Evolutionary conservation across 768 basidiomycete species (phyloP).

Genomic region (Mycena kentingensis): DNA sequence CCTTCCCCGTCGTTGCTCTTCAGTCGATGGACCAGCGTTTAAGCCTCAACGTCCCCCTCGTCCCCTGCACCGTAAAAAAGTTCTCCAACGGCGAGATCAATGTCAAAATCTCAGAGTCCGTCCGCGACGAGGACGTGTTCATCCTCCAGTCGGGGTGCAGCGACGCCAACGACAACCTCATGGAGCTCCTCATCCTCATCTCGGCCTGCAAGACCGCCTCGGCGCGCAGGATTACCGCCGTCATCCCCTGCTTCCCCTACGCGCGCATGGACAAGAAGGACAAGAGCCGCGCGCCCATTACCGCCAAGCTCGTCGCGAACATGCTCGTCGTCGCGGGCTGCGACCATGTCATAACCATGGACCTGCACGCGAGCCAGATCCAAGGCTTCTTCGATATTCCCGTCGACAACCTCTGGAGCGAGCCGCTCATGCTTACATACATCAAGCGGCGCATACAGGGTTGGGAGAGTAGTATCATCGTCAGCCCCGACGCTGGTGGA

Average conservation of each 20-base stretch:
- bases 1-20: conserved; percentile 41
- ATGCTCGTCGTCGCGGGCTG: conserved; percentile 97
- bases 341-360: conserved; percentile 99
- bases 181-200: conserved; percentile 98
- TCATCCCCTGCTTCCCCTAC: conserved; percentile 98
- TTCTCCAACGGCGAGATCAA: conserved; percentile 96
- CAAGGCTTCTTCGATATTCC: conserved; percentile 99
- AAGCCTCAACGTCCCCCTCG: conserved; percentile 88
- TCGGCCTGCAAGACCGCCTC: conserved; percentile 98
- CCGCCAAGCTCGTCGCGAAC: conserved; percentile 96
- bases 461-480: conserved; percentile 89
- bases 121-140: conserved; percentile 98
- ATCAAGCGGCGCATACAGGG: conserved; percentile 83
- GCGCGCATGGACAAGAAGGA: conserved; percentile 99
- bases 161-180: conserved; percentile 94
- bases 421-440: conserved; percentile 92
- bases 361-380: conserved; percentile 95
- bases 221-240: conserved; percentile 92
- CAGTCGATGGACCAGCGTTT: conserved; percentile 53
- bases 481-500: conserved; percentile 96
- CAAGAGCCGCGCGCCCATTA: conserved; percentile 93
- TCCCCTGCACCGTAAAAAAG: conserved; percentile 82
- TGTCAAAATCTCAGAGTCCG: conserved; percentile 92
- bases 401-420: conserved; percentile 95
- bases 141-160: conserved; percentile 91